Evolutionary conservation across 2,329 filamentous ascomycete genomes (phyloP), one percentile per base, ranked within the genome.

Genomic region (Penicillium sp.): DNA sequence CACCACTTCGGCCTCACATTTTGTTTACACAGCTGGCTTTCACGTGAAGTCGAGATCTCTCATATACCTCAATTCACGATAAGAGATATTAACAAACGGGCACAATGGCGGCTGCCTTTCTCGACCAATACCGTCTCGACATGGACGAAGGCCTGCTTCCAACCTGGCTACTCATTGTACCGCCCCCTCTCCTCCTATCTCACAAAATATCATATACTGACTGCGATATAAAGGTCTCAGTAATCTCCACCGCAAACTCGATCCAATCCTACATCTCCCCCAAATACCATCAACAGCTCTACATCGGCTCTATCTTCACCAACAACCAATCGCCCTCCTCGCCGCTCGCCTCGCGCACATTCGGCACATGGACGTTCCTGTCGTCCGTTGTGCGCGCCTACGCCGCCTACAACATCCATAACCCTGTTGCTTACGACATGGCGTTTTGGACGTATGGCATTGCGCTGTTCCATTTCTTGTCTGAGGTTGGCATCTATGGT

Each of bases 311-410:
- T 65, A 74, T 85, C 20, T 72, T 77, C 26, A 70, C 79, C 63
- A 84, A 84, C 51, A 64, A 76, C 43, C 71, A 70, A 30, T 74
- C 77, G 58, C 81, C 72, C 73, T 83, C 90, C 56, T 92, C 89
- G 5, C 84, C 88, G 5, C 83, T 96, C 28, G 87, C 86, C 11
- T 86, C 86, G 24, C 86, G 90, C 61, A 85, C 90, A 20, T 96
- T 96, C 71, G 91, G 89, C 54, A 94, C 90, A 28, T 97, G 91
- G 87, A 95, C 92, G 0, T 81, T 93, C 57, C 79, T 96, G 58
- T 87, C 88, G 5, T 83, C 85, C 58, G 77, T 96, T 51, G 81
- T 96, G 46, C 84, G 92, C 52, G 77, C 91, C 63, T 95, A 95
- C 68, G 90, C 90, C 4, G 89, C 90, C 33, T 96, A 95, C 76